Evolutionary conservation across 179 eudicot species (phyloP).

Genomic region (Actinidia polygama): DNA sequence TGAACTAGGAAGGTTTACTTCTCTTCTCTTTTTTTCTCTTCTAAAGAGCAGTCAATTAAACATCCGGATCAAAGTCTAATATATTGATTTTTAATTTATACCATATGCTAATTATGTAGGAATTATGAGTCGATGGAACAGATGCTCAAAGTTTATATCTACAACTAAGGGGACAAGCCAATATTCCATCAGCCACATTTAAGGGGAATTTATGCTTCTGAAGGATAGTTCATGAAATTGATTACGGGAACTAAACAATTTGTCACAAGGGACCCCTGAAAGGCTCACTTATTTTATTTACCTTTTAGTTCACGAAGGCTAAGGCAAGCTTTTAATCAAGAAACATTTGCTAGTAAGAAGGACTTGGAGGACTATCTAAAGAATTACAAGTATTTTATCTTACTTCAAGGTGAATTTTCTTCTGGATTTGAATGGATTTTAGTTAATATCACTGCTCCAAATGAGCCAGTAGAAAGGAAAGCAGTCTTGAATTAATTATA

Average conservation of each 20-base stretch:
- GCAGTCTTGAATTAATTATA: slow-evolving; percentile 42
- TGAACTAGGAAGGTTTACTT: neutral
- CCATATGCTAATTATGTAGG: slow-evolving; percentile 40
- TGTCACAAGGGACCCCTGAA: slow-evolving; percentile 63
- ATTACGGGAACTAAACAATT: slow-evolving; percentile 56
- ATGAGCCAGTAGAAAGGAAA: slow-evolving; percentile 70
- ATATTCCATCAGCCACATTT: slow-evolving; percentile 71
- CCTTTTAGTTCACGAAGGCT: slow-evolving; percentile 66
- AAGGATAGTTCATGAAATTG: slow-evolving; percentile 90
- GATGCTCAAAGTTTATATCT: slow-evolving; percentile 64
- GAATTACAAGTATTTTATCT: slow-evolving; percentile 48
- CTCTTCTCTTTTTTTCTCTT: neutral
- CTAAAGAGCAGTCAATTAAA: neutral
- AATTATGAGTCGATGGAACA: slow-evolving; percentile 78
- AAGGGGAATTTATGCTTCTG: slow-evolving; percentile 77
- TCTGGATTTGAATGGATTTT: slow-evolving; percentile 5
- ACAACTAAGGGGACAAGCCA: slow-evolving; percentile 82
- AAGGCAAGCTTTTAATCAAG: slow-evolving; percentile 39
- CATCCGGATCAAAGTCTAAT: neutral
- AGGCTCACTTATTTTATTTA: slow-evolving; percentile 79
- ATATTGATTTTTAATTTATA: neutral
- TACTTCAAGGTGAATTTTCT: too few species aligned
- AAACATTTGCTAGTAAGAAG: slow-evolving; percentile 36
- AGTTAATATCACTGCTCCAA: slow-evolving; percentile 70
- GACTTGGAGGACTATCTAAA: slow-evolving; percentile 52